Base-by-base conservation (phyloP, 202 grass and related monocot species). In the Panicum hallii region DNA sequence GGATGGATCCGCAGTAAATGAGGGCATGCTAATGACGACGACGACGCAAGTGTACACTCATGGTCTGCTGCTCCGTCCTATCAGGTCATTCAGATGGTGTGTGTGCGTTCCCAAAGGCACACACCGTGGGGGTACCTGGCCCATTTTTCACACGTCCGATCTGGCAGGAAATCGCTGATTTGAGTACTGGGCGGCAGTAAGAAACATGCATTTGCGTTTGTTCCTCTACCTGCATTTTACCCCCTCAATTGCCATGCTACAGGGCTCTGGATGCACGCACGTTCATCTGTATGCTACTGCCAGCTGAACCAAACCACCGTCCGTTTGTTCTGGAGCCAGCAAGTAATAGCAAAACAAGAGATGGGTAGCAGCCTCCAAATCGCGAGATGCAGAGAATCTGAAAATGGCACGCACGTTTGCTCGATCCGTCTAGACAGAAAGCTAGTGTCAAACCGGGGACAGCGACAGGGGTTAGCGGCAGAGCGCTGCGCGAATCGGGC, bases 391-490 rank as follows among this genome's bases (percentile, higher is more conserved):
- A 46, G 10, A 23, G 14, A 57, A 20, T 11, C 26, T 36, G 10
- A 23, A n/a, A 57, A 20, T 11, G 58, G 28, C 23, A 54, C 14
- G 7, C 6, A 7, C 40, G 36, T 28, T 40, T 75, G 40, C 41
- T 43, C 58, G 17, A 63, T 52, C 30, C 3, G 86, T 17, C 67
- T 75, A 8, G 45, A 74, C 13, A 6, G 42, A 50, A 61, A 49
- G 81, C 11, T 23, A 12, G 30, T 8, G 75, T 61, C 62, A 30
- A 88, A 34, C 17, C 41, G 60, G 26, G 68, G 32, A 84, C 9
- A 66, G 47, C 46, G 53, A 50, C 81, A 66, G 30, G 48, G 7
- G 2, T 66, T 11, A 58, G 20, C 43, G 17, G 13, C 6, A 32
- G 50, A 32, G 50, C 12, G 47, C 57, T 38, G 40, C 26, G 26